Conservation (phyloP, 164 flowering plant species). For the Piper betle region DNA sequence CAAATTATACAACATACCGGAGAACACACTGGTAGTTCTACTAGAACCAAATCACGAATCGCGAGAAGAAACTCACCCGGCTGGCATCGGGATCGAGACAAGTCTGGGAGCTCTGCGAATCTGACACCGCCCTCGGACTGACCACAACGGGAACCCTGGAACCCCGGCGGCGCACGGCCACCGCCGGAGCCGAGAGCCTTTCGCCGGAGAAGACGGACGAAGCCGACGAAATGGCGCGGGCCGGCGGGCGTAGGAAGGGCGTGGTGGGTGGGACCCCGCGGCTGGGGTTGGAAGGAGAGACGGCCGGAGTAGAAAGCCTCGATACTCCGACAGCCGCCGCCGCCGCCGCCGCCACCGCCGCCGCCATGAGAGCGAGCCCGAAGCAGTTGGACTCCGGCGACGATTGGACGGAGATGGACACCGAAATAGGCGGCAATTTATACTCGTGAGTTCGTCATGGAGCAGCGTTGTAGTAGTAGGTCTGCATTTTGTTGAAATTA, state of each 20-base stretch:
- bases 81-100: slow-evolving; percentile 94
- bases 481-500: too few relatives aligned
- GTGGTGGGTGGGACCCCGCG: slow-evolving; percentile 1
- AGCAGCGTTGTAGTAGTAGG: too few relatives aligned
- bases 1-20: not conserved
- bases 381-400: too few relatives aligned
- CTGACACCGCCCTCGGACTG: slow-evolving; percentile 78
- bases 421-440: not conserved
- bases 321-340: not conserved
- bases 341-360: slow-evolving; percentile 1
- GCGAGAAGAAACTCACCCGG: slow-evolving; percentile 22
- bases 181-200: slow-evolving; percentile 9
- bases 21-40: not conserved
- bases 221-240: slow-evolving; percentile 22
- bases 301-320: not conserved
- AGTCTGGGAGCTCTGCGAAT: slow-evolving; percentile 62
- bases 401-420: not conserved
- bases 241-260: slow-evolving; percentile 5
- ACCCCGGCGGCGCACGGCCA: not conserved
- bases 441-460: not conserved
- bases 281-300: slow-evolving; percentile 10
- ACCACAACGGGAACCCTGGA: slow-evolving; percentile 27
- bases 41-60: slow-evolving; percentile 1
- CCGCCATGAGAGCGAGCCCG: slow-evolving; percentile 1
- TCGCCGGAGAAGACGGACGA: slow-evolving; percentile 30